phyloP scores from a whole-genome alignment of 73 alveolate species.

The Paramecium biaurelia region DNA sequence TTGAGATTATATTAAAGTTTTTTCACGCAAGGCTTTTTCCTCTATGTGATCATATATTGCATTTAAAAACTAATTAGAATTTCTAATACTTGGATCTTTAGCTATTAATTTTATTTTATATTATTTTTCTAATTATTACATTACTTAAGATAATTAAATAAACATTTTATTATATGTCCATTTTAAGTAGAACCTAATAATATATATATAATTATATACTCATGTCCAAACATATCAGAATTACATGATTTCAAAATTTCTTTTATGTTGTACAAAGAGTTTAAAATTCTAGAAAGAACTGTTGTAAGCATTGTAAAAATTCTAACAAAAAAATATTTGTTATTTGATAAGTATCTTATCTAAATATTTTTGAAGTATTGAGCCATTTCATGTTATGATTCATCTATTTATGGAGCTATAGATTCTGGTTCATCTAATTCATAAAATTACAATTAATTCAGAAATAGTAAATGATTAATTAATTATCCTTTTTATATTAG shows the following conservation, averaged over 20 bases:
- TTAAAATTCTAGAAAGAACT: background rate
- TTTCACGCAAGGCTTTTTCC: background rate
- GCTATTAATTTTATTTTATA: background rate
- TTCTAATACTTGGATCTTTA: conserved; percentile 1
- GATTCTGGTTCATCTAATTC: background rate
- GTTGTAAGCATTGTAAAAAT: conserved; percentile 12
- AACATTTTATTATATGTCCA: conserved; percentile 47
- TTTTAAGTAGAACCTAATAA: conserved; percentile 18
- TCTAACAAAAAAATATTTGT: conserved; percentile 7
- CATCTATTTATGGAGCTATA: background rate
- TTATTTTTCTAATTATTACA: background rate
- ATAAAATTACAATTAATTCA: background rate
- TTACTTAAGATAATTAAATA: background rate
- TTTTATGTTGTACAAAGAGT: background rate
- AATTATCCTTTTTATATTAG: background rate
- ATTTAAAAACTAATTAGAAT: conserved; percentile 15
- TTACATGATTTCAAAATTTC: conserved; percentile 11
- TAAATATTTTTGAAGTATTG: background rate
- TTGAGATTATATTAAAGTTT: background rate
- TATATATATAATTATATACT: background rate
- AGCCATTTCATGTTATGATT: background rate
- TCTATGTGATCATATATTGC: conserved; percentile 47
- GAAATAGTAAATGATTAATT: background rate
- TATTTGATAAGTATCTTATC: background rate
- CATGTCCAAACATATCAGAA: conserved; percentile 1